Evolutionary conservation across 2,329 filamentous ascomycete genomes (phyloP).

Genomic region (Claviceps africana): DNA sequence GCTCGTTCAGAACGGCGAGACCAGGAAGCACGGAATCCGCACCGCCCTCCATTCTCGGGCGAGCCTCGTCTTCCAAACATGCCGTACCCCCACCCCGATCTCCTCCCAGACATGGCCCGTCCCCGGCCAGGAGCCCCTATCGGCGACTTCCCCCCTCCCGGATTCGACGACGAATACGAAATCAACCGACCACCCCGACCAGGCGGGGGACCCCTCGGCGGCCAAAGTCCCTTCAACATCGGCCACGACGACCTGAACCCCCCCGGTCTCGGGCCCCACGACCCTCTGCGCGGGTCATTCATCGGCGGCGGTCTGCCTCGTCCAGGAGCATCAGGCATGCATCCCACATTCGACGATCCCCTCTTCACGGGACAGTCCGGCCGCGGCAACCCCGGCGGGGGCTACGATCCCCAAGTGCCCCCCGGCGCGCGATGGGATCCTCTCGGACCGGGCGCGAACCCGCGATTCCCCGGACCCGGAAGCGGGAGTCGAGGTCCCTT

Average conservation of each 20-base stretch:
- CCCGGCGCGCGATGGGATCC: conserved; percentile 90
- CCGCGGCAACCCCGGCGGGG: conserved; percentile 21
- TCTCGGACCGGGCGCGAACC: conserved; percentile 50
- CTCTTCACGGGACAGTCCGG: conserved; percentile 51
- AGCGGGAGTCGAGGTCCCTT: conserved; percentile 25
- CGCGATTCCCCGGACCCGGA: conserved; percentile 32
- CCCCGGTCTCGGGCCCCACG: conserved; percentile 68
- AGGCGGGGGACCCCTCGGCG: conserved; percentile 27
- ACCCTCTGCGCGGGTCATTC: conserved; percentile 59
- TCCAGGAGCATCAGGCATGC: conserved; percentile 69
- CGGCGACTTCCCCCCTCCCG: conserved; percentile 69
- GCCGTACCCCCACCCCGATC: conserved; percentile 53
- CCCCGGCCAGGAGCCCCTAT: conserved; percentile 52
- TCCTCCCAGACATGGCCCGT: conserved; percentile 42
- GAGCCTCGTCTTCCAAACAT: conserved; percentile 36
- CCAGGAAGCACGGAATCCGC: conserved; percentile 24
- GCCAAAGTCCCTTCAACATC: conserved; percentile 50
- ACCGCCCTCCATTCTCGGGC: conserved; percentile 21
- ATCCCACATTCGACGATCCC: conserved; percentile 88
- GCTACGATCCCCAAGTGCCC: conserved; percentile 55
- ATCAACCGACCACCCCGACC: conserved; percentile 46
- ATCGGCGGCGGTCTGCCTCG: conserved; percentile 45
- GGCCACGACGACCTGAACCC: conserved; percentile 84
- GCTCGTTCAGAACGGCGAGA: conserved; percentile 26
- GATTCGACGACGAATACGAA: conserved; percentile 87